Conservation (phyloP, 306 rosid genomes). For the Gillenia trifoliata region DNA sequence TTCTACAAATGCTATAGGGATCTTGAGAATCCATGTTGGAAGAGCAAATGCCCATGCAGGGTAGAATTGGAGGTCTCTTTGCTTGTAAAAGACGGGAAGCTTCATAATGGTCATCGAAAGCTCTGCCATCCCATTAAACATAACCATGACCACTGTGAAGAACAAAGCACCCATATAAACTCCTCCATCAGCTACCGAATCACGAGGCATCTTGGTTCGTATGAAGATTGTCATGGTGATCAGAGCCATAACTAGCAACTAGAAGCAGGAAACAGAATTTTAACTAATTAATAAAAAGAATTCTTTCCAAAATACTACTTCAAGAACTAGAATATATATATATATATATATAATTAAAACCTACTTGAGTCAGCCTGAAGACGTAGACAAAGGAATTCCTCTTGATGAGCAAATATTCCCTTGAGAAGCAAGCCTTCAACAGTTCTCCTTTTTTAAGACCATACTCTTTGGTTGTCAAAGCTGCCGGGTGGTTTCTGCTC, state of each 20-base stretch:
- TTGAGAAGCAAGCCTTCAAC: conserved; percentile 33
- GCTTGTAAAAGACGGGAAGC: conserved; percentile 74
- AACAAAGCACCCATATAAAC: conserved; percentile 35
- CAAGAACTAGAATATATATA: not conserved
- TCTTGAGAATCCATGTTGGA: conserved; percentile 58
- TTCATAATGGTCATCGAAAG: conserved; percentile 50
- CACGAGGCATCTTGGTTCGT: conserved; percentile 62
- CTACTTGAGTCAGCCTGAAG: conserved; percentile 37
- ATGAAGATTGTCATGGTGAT: conserved; percentile 53
- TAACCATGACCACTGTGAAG: conserved; percentile 9
- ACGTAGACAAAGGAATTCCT: conserved; percentile 42
- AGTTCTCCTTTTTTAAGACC: conserved; percentile 31
- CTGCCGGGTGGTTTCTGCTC: conserved; percentile 40
- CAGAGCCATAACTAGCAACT: conserved; percentile 44
- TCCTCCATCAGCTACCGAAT: conserved; percentile 44
- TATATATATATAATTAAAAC: not conserved
- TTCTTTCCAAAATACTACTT: not conserved
- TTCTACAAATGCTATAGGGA: conserved; percentile 49
- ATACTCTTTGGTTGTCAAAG: conserved; percentile 27
- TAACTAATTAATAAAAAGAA: not conserved
- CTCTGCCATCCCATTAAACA: conserved; percentile 51
- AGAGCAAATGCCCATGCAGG: conserved; percentile 70
- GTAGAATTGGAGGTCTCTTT: conserved; percentile 50
- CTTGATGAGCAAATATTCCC: conserved; percentile 41
- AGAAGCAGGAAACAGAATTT: not conserved